Base-by-base conservation (phyloP, 768 basidiomycete species). In the Pleurotus platypus region DNA sequence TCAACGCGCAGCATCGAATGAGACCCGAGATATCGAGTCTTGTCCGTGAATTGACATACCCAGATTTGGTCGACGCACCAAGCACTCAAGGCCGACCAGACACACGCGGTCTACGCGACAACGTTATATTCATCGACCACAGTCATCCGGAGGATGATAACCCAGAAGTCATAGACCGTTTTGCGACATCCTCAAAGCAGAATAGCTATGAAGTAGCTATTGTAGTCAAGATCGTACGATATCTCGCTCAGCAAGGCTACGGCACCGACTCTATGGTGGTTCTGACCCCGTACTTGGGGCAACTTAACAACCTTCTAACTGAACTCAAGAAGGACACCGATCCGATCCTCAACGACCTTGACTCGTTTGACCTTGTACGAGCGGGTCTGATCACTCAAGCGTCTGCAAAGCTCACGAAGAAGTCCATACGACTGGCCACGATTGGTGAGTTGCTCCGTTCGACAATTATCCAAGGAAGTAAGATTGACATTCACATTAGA, bases 201-300 rank as follows among this genome's bases (percentile, higher is more conserved):
- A 89, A 89, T 60, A 69, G 61, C 13, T 79, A 72, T 47, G 87
- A 89, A 66, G 83, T 77, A 0, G 60, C 73, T 7, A 89, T 89
- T 85, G 75, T 87, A 2, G 64, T 86, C 54, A 86, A 84, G 60
- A 86, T 87, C 38, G 72, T 89, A 3, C 76, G 75, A 24, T 89
- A 88, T 59, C 77, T 89, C 2, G 76, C 69, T 3, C 87, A 88
- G 61, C 86, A 89, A 60, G 87, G 87, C 1, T 89, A 89, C 56
- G 74, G 76, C 0, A 82, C 83, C 0, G 75, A 82, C 15, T 68
- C 83, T 18, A 67, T 89, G 5, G 87, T 88, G 22, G 66, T 89
- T 11, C 69, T 89, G 39, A 89, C 87, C 0, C 88, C 87, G 0
- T 89, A 89, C 61, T 68, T 89, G 1, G 87, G 86, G 0, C 86